Conservation (phyloP, 2,329 filamentous ascomycete genomes). For the Aspergillus sp. region DNA sequence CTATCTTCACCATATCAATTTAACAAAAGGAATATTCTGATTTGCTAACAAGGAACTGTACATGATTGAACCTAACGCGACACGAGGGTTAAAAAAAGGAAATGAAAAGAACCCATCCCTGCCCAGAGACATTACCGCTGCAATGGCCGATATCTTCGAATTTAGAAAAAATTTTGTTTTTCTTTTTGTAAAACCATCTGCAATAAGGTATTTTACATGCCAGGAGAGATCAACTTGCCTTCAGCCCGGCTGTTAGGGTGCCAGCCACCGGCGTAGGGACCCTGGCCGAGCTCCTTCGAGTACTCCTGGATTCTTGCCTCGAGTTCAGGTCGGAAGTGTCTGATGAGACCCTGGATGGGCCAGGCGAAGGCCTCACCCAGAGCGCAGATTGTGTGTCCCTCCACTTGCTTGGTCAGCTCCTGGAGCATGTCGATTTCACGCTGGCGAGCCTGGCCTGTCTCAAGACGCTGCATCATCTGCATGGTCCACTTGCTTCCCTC, state of each 20-base stretch:
- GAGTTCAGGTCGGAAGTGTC: conserved; percentile 94
- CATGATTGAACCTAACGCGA: conserved; percentile 8
- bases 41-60: conserved; percentile 12
- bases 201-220: conserved; percentile 73
- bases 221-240: conserved; percentile 81
- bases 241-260: conserved; percentile 66
- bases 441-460: conserved; percentile 80
- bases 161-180: conserved; percentile 1
- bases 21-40: conserved; percentile 2
- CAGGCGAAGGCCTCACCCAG: conserved; percentile 97
- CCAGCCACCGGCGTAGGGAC: conserved; percentile 84
- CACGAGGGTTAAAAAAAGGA: conserved; percentile 3
- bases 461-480: conserved; percentile 97
- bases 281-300: conserved; percentile 65
- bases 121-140: background rate
- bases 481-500: conserved; percentile 99
- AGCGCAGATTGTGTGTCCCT: conserved; percentile 98
- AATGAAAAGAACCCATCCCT: background rate
- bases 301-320: conserved; percentile 86
- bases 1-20: background rate
- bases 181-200: conserved; percentile 28
- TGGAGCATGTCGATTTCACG: conserved; percentile 99
- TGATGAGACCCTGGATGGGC: conserved; percentile 96
- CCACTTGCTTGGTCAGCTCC: conserved; percentile 98
- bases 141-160: background rate